phyloP scores from a whole-genome alignment of 176 grass and related monocot species.

The Elymus sibiricus region DNA sequence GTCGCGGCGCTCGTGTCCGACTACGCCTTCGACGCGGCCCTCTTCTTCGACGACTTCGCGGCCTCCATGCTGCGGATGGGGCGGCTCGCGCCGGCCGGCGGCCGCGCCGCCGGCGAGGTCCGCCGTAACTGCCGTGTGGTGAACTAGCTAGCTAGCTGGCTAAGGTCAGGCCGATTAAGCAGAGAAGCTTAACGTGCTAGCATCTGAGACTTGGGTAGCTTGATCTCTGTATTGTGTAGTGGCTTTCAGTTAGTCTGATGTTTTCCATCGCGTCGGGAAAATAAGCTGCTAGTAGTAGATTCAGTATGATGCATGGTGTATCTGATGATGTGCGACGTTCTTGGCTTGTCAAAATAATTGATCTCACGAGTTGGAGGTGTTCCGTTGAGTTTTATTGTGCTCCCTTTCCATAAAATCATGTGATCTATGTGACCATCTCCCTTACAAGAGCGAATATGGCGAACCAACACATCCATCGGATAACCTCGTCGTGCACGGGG shows the following conservation, averaged over 20 bases:
- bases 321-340: neutral
- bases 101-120: constrained; percentile 36
- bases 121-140: constrained; percentile 52
- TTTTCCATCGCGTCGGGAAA: neutral
- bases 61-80: constrained; percentile 75
- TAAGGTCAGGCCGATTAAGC: neutral
- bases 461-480: too few relatives aligned
- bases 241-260: neutral
- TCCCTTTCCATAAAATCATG: too few relatives aligned
- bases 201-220: neutral
- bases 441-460: too few relatives aligned
- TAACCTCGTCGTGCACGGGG: too few relatives aligned
- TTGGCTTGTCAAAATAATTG: neutral
- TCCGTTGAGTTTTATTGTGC: neutral
- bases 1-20: constrained; percentile 44
- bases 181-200: neutral
- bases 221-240: neutral
- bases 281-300: neutral
- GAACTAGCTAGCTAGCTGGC: constrained; percentile 30
- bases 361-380: neutral
- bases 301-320: neutral
- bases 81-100: constrained; percentile 36
- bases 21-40: constrained; percentile 59
- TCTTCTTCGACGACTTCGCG: constrained; percentile 75
- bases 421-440: too few relatives aligned